Evolutionary conservation across 495 filamentous ascomycete genomes (phyloP), one percentile per base, ranked within the genome.

Genomic region (Lasiosphaeria ovina): DNA sequence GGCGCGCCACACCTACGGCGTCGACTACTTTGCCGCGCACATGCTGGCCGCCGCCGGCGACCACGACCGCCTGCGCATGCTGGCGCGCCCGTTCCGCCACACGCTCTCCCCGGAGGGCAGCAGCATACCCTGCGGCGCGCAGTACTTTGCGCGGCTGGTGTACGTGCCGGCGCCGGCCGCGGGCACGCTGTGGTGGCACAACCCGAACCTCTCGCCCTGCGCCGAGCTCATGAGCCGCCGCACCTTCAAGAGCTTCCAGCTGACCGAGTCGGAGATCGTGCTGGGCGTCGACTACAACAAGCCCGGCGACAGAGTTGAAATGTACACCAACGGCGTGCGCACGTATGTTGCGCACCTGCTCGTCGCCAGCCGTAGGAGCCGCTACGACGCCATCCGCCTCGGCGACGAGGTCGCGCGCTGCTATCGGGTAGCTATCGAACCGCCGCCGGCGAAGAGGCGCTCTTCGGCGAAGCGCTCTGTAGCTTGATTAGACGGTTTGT

Each of bases 1-100:
- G 2, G 56, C 67, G 0, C 47, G 62, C 9, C 58, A 63, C 16
- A 74, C 77, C 0, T 77, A 78, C 59, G 77, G 78, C 16, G 69
- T 81, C 8, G 75, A 78, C 48, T 77, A 71, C 62, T 76, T 68
- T 42, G 74, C 60, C 5, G 67, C 67, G 7, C 66, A 59, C 50
- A 66, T 79, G 60, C 63, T 79, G 2, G 67, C 70, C 36, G 66
- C 71, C 0, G 51, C 70, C 1, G 67, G 49, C 17, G 76, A 77
- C 34, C 12, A 36, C 6, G 60, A 48, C 1, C 62, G 74, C 16
- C 51, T 75, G 31, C 48, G 58, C 7, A 35, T 72, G 14, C 51
- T 69, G 0, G 55, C 73, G 0, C 36, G 58, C 3, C 63, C 74
- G 9, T 78, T 76, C 44, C 49, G 52, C 17, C n/a, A 53, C 32